phyloP scores from a whole-genome alignment of 2,329 filamentous ascomycete genomes.

The Penicillium sp. region DNA sequence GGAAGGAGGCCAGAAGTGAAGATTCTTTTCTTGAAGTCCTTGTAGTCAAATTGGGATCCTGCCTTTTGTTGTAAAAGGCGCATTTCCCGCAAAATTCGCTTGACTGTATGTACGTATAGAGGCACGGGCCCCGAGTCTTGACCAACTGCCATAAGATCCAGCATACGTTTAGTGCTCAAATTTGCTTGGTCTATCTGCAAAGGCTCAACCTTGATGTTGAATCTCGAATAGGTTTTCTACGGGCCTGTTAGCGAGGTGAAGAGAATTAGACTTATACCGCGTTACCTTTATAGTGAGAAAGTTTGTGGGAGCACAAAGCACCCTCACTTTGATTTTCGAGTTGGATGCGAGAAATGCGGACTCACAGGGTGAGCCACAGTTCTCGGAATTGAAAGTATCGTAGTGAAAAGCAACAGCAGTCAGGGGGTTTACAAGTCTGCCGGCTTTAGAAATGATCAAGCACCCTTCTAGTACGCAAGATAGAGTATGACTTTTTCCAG shows the following conservation, averaged over 20 bases:
- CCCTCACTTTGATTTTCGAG: conserved; percentile 49
- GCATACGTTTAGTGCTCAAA: conserved; percentile 60
- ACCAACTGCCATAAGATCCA: conserved; percentile 61
- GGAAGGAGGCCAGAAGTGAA: conserved; percentile 4
- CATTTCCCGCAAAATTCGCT: conserved; percentile 59
- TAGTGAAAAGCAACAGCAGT: conserved; percentile 68
- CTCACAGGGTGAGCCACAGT: conserved; percentile 57
- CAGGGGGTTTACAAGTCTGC: conserved; percentile 36
- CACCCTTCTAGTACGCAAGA: conserved; percentile 55
- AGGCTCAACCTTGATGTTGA: conserved; percentile 53
- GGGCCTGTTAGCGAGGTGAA: not conserved
- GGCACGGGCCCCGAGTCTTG: conserved; percentile 45
- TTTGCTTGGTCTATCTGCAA: conserved; percentile 55
- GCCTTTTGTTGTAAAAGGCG: conserved; percentile 40
- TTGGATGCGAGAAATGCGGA: conserved; percentile 57
- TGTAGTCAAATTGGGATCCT: conserved; percentile 52
- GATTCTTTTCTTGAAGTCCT: conserved; percentile 43
- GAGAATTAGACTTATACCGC: not conserved
- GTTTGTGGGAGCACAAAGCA: conserved; percentile 59
- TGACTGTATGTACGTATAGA: conserved; percentile 60
- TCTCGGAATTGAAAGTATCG: conserved; percentile 56
- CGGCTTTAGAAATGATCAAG: conserved; percentile 49
- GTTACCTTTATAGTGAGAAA: conserved; percentile 25
- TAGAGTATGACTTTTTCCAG: conserved; percentile 56
- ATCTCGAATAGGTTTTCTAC: conserved; percentile 43